phyloP scores from a whole-genome alignment of 129 eudicot species.

The Flaveria brownii region DNA sequence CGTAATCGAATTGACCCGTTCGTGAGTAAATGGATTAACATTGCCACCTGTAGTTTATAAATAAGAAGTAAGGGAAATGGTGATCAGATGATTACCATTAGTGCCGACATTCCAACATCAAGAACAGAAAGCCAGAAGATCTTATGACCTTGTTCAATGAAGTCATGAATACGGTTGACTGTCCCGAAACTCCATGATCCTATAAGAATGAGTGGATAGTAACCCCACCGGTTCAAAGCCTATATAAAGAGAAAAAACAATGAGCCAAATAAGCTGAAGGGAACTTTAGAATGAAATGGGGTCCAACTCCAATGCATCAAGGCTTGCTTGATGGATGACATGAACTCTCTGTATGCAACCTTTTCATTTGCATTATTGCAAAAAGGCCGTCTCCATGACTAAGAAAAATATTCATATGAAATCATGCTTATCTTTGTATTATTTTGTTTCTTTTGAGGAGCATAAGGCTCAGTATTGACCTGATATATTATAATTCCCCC shows the following conservation, averaged over 20 bases:
- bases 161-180: conserved; percentile 89
- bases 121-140: conserved; percentile 89
- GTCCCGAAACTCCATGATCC: conserved; percentile 99
- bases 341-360: neutral
- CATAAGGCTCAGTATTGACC: neutral
- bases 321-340: no score
- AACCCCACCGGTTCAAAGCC: conserved; percentile 95
- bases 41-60: neutral
- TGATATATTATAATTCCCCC: neutral
- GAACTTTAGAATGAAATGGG: neutral
- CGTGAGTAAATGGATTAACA: neutral
- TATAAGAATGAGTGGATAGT: conserved; percentile 90
- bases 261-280: conserved; percentile 5
- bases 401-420: neutral
- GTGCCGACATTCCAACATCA: conserved; percentile 96
- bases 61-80: conserved; percentile 17
- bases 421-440: neutral
- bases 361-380: conserved; percentile 1
- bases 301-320: neutral
- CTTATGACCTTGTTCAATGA: conserved; percentile 82
- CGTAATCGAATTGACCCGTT: neutral
- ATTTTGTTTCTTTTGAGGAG: neutral
- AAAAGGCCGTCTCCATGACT: conserved; percentile 2
- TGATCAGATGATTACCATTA: conserved; percentile 56
- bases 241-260: conserved; percentile 29